These are phyloP conservation scores for Acer campestre DNA, from an alignment of 345 rosid species.

Conservation along the genomic window DNA sequence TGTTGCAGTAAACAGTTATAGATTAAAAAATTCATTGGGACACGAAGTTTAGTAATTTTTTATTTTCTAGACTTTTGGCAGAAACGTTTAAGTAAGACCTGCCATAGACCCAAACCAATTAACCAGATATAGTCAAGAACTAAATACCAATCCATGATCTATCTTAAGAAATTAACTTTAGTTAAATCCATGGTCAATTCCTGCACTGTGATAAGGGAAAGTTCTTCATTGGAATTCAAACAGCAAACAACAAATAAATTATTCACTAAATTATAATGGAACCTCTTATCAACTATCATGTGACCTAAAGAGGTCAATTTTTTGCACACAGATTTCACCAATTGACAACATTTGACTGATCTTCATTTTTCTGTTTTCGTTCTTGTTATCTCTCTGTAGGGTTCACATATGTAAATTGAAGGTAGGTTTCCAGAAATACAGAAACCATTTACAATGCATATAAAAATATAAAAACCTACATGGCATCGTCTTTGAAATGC, in stretches of 20 bases:
- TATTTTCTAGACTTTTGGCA: background rate
- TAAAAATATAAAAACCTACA: constrained; percentile 45
- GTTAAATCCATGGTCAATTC: background rate
- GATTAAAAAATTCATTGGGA: background rate
- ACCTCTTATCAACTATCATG: background rate
- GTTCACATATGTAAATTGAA: background rate
- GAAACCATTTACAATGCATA: constrained; percentile 11
- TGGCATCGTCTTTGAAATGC: constrained; percentile 46
- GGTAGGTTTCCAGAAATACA: constrained; percentile 10
- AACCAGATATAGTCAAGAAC: background rate
- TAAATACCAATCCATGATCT: background rate
- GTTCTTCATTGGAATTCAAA: constrained; percentile 3
- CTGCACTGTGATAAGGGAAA: background rate
- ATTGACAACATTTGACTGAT: background rate
- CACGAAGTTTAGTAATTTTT: background rate
- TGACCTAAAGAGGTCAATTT: background rate
- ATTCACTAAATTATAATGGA: background rate
- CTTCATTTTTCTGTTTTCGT: background rate
- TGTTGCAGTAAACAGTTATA: background rate
- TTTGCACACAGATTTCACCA: background rate
- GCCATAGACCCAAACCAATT: background rate
- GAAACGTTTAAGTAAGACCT: background rate
- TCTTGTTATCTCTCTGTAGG: background rate
- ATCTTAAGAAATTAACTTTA: background rate
- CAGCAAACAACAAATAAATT: background rate